Base-by-base conservation (phyloP, 139 green algal genomes). In the Ettlia oleoabundans region DNA sequence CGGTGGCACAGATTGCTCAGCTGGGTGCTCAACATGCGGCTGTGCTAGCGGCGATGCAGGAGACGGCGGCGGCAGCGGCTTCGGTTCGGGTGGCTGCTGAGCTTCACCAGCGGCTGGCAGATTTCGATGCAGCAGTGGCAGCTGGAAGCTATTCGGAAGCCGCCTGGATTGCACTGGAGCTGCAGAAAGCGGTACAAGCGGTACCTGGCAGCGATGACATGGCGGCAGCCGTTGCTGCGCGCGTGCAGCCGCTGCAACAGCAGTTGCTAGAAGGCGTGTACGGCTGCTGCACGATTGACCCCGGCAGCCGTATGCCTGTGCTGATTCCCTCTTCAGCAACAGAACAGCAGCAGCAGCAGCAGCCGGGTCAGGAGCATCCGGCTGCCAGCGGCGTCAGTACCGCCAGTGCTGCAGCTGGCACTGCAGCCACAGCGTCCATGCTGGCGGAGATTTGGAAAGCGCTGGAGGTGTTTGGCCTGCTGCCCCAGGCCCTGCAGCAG, bases 81-180 rank as follows among this genome's bases (percentile, higher is more conserved):
- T 63, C 30, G 24, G 52, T 86, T 61, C 35, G 76, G 0, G 69
- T 79, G 2, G 53, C 69, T 2, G 83, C 86, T 5, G 38, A 88
- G 40, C 19, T 89, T 66, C 83, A 89, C 47, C 77, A 89, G 80
- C 51, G 76, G 32, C 82, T 89, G 75, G 74, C 66, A 4, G 73
- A 86, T 38, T 89, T 88, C 30, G 86, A 89, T 65, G 80, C 76
- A 1, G 68, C 66, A 6, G 41, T 62, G 26, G 53, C 78, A 21
- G 66, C 53, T 15, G 80, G 80, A 2, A 52, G 40, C 35, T 87
- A 76, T 55, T 19, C 32, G 3, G 78, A 67, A 37, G 82, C 82
- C 7, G 82, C 82, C 6, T 53, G 53, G 68, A 66, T 40, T 0
- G 68, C 78, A 1, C 28, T 80, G 28, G 78, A 87, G 76, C 72